Evolutionary conservation across 306 rosid species (phyloP), one percentile per base, ranked within the genome.

Genomic region (Prunus mume): DNA sequence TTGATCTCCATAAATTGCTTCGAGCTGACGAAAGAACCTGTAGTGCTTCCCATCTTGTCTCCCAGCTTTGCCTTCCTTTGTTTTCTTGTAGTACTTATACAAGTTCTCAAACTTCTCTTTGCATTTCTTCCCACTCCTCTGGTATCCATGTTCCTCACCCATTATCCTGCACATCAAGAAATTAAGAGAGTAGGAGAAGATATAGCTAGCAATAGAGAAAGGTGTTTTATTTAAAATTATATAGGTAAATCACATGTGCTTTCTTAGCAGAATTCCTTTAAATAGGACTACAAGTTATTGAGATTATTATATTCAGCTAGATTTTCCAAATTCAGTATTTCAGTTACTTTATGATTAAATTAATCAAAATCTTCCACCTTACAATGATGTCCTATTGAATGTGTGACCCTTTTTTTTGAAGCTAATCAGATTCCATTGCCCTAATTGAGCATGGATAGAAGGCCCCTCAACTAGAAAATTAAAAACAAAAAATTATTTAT

Each of bases 41-140:
- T 91, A 91, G 80, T 90, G 91, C 64, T 90, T 91, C 20, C 97
- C 95, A 67, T 90, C 97, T 76, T 89, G 95, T 65, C 95, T 86
- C 27, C 95, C 88, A n/a, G 87, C 73, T 81, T 91, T 91, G 6
- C 97, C 95, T 77, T 90, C 93, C 80, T 86, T 91, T 25, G 97
- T 91, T 78, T 89, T 91, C 95, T 91, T 91, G 89, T 91, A 91
- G 84, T 91, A 91, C 79, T 91, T 91, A 87, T 91, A 91, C 85
- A 91, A 73, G 82, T 91, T 91, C 84, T 90, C 97, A 83, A 91
- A 91, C 79, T 91, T 91, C 74, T 91, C 97, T 76, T 88, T 91
- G 91, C 97, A 91, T 80, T 91, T 91, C 70, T 90, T 91, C 45
- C 97, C 97, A 73, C 88, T 89, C 72, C 97, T 89, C 78, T 86